A percentile compares a stretch with the other conserved stretches of the same genome.
Conservation (phyloP, 495 filamentous ascomycete species). For the Xylaria longipes region DNA sequence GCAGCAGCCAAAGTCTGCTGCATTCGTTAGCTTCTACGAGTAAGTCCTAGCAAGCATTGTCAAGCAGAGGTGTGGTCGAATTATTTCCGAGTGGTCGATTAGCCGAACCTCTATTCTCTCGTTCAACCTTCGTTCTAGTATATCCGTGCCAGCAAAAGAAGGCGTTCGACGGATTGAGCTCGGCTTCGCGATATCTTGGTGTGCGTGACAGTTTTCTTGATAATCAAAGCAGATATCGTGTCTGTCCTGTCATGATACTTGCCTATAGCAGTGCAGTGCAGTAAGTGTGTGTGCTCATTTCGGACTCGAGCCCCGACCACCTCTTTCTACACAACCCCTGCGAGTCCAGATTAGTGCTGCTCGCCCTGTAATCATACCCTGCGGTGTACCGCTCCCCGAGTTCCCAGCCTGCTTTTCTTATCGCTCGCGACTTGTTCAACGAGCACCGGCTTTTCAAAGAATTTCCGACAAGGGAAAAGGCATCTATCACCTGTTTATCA, state of each 20-base stretch:
- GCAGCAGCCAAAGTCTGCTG: slow-evolving; percentile 5
- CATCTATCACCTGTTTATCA: neutral
- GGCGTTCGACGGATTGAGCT: neutral
- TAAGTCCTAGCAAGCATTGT: neutral
- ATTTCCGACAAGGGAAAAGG: neutral
- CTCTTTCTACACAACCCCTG: slow-evolving; percentile 13
- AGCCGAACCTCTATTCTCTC: neutral
- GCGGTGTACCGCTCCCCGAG: slow-evolving; percentile 7
- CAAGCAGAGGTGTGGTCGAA: slow-evolving; percentile 9
- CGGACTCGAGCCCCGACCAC: neutral
- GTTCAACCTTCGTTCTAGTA: neutral
- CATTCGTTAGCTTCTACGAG: neutral
- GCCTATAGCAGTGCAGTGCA: neutral
- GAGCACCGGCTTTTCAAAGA: neutral
- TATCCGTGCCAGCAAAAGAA: neutral
- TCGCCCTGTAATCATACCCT: slow-evolving; percentile 17
- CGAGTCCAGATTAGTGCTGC: neutral
- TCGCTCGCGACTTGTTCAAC: slow-evolving; percentile 6
- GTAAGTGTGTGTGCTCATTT: slow-evolving; percentile 8
- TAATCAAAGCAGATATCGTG: neutral
- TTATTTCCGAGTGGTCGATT: slow-evolving; percentile 9
- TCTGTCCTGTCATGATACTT: neutral
- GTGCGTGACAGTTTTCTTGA: neutral
- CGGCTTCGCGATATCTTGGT: neutral
- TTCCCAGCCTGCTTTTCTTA: slow-evolving; percentile 15